These are phyloP conservation scores for Ichthyophthirius multifiliis DNA, from an alignment of 169 alveolate species.

Conservation along the genomic window DNA sequence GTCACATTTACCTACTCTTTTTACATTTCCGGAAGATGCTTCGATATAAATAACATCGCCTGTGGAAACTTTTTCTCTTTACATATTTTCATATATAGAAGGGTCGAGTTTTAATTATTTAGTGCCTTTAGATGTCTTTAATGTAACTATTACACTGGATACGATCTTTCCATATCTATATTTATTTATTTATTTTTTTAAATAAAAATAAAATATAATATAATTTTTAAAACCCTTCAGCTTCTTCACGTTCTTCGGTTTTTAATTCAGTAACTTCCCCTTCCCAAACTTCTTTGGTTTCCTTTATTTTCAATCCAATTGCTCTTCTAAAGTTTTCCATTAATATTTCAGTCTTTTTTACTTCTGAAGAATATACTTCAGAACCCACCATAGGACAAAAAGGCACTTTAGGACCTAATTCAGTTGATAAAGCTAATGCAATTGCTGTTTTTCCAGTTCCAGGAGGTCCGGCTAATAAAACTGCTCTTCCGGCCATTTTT, in stretches of 20 bases:
- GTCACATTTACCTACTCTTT: slow-evolving; percentile 98
- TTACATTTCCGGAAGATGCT: slow-evolving; percentile 96
- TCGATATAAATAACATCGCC: slow-evolving; percentile 98
- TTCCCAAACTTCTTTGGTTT: slow-evolving; percentile 98
- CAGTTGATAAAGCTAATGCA: slow-evolving; percentile 98
- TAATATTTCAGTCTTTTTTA: slow-evolving; percentile 98
- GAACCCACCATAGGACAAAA: slow-evolving; percentile 99
- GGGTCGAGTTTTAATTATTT: slow-evolving; percentile 98
- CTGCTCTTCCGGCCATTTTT: slow-evolving; percentile 97
- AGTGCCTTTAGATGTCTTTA: slow-evolving; percentile 97
- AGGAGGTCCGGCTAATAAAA: slow-evolving; percentile 92
- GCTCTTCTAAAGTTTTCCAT: slow-evolving; percentile 99
- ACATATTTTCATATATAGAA: slow-evolving; percentile 94
- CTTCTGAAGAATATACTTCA: slow-evolving; percentile 98
- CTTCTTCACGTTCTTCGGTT: slow-evolving; percentile 93
- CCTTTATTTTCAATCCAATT: slow-evolving; percentile 97
- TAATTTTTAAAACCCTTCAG: slow-evolving; percentile 85
- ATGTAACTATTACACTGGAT: slow-evolving; percentile 92
- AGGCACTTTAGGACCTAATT: slow-evolving; percentile 99
- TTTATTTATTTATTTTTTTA: background rate
- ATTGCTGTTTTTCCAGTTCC: slow-evolving; percentile 99
- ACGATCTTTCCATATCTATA: slow-evolving; percentile 88
- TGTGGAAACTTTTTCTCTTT: slow-evolving; percentile 95
- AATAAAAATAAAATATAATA: background rate
- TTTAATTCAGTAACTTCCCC: slow-evolving; percentile 97